Percentiles rank a stretch among this genome's conserved stretches.
phyloP scores from a whole-genome alignment of 2,329 filamentous ascomycete species.

The Davidsoniella virescens region DNA sequence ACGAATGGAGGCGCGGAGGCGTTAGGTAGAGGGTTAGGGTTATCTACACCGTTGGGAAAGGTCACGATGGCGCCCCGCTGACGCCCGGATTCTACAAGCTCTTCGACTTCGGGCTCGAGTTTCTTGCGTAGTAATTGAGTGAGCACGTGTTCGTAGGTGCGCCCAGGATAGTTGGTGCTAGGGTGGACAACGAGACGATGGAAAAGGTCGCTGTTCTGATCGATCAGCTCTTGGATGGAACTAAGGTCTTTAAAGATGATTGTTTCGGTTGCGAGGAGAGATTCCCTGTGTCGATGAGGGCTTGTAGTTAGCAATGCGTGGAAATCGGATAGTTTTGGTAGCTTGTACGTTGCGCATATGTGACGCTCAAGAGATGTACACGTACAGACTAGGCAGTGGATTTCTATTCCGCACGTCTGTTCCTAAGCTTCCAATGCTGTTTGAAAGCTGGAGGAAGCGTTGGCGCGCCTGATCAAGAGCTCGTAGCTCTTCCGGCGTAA shows the following conservation, averaged over 20 bases:
- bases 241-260: slow-evolving; percentile 57
- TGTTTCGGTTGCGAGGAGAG: slow-evolving; percentile 53
- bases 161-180: slow-evolving; percentile 56
- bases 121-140: slow-evolving; percentile 66
- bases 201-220: slow-evolving; percentile 50
- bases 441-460: slow-evolving; percentile 50
- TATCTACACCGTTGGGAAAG: slow-evolving; percentile 15
- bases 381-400: slow-evolving; percentile 51
- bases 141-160: slow-evolving; percentile 48
- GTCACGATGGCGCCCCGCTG: slow-evolving; percentile 2
- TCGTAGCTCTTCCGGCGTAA: slow-evolving; percentile 45
- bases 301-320: too few relatives aligned
- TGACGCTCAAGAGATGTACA: neutral
- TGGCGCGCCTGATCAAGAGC: slow-evolving; percentile 55
- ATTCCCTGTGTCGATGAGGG: slow-evolving; percentile 32
- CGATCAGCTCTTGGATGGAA: slow-evolving; percentile 47
- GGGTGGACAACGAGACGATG: slow-evolving; percentile 58
- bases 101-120: slow-evolving; percentile 60
- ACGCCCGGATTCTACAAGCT: slow-evolving; percentile 50
- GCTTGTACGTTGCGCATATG: too few relatives aligned
- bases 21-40: slow-evolving; percentile 11
- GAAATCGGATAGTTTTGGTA: too few relatives aligned
- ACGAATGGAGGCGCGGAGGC: slow-evolving; percentile 6
- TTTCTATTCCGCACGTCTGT: slow-evolving; percentile 43
- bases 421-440: slow-evolving; percentile 49